Conservation (phyloP, 805 yeast genomes). For the Pichia manshurica region DNA sequence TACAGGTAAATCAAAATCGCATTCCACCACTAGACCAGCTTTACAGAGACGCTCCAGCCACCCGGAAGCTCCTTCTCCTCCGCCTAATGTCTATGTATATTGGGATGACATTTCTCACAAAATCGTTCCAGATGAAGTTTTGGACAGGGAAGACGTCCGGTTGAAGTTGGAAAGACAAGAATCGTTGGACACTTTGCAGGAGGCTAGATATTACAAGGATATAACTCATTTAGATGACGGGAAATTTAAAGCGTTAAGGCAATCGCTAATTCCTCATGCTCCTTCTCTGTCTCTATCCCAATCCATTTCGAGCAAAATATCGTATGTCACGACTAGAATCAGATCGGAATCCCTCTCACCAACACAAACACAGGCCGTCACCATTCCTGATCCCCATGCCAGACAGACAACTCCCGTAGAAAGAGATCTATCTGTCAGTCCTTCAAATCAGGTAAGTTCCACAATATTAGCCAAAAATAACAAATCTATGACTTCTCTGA, state of each 20-base stretch:
- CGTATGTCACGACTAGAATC: neutral
- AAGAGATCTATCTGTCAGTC: neutral
- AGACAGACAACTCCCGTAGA: neutral
- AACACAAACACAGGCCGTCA: neutral
- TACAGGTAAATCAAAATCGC: neutral
- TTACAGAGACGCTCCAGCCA: slow-evolving; percentile 3
- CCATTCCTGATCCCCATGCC: neutral
- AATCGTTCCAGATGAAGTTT: slow-evolving; percentile 20
- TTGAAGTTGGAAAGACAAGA: slow-evolving; percentile 47
- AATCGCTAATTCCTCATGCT: slow-evolving; percentile 40
- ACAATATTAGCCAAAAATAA: neutral
- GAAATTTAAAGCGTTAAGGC: slow-evolving; percentile 62
- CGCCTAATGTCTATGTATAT: slow-evolving; percentile 5
- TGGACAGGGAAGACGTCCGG: slow-evolving; percentile 31
- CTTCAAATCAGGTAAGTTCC: neutral
- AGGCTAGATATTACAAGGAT: slow-evolving; percentile 49
- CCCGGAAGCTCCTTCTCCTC: slow-evolving; percentile 9
- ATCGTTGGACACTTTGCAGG: slow-evolving; percentile 57
- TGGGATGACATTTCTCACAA: slow-evolving; percentile 10
- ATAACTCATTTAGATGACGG: slow-evolving; percentile 59
- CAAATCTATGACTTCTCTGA: neutral
- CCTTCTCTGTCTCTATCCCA: slow-evolving; percentile 13
- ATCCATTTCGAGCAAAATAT: slow-evolving; percentile 3
- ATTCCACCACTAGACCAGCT: neutral
- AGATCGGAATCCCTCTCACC: neutral